Conservation (phyloP, 2,329 filamentous ascomycete species). For the Paecilomyces variotii region DNA sequence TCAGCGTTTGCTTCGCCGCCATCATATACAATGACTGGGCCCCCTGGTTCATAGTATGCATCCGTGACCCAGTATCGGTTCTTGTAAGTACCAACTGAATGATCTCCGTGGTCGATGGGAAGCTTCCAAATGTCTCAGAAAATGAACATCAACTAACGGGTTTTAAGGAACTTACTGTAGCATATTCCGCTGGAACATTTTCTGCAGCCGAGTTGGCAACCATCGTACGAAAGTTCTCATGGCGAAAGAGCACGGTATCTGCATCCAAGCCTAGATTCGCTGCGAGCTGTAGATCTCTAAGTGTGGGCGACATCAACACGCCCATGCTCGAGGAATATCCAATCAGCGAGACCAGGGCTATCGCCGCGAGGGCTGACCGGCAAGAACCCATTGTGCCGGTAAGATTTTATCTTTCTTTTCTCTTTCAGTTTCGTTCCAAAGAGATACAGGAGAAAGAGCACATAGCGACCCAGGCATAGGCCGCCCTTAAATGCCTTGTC, state of each 20-base stretch:
- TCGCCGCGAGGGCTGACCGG: not conserved
- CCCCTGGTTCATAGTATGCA: slow-evolving; percentile 47
- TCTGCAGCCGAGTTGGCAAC: slow-evolving; percentile 2
- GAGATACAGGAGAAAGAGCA: not conserved
- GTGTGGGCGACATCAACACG: slow-evolving; percentile 6
- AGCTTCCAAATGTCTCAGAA: slow-evolving; percentile 13
- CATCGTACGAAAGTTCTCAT: slow-evolving; percentile 7
- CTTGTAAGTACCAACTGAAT: slow-evolving; percentile 42
- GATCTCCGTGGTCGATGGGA: slow-evolving; percentile 23
- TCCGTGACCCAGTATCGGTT: slow-evolving; percentile 50
- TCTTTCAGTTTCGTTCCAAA: not conserved
- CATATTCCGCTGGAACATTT: slow-evolving; percentile 8
- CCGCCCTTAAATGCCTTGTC: not conserved
- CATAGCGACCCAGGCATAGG: not conserved
- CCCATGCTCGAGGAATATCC: slow-evolving; percentile 9
- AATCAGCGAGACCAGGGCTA: slow-evolving; percentile 2
- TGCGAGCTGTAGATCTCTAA: slow-evolving; percentile 11
- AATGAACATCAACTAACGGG: not conserved
- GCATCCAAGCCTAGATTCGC: slow-evolving; percentile 14
- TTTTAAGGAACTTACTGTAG: slow-evolving; percentile 6
- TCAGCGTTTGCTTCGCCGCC: slow-evolving; percentile 39
- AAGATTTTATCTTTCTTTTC: not conserved
- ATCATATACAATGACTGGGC: slow-evolving; percentile 44
- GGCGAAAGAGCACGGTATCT: slow-evolving; percentile 7
- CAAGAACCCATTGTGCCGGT: not conserved